phyloP scores from a whole-genome alignment of 768 basidiomycete species.

The Pisolithus microcarpus region DNA sequence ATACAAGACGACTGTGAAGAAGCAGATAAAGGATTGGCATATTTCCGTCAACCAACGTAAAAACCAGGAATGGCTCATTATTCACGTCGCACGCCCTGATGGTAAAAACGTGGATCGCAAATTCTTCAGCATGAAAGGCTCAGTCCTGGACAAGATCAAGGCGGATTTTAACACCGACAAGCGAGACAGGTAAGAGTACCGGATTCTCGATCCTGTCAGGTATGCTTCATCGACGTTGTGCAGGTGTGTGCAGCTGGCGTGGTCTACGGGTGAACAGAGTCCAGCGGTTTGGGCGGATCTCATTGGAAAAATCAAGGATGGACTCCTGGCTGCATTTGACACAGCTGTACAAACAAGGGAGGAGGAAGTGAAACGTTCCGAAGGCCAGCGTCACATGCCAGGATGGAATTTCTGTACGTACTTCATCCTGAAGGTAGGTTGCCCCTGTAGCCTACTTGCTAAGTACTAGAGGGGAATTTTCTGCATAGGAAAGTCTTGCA shows the following conservation, averaged over 20 bases:
- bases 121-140: conserved; percentile 79
- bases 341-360: conserved; percentile 67
- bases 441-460: neutral
- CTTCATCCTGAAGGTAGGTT: conserved; percentile 85
- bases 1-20: conserved; percentile 71
- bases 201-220: conserved; percentile 5
- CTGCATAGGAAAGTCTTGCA: conserved; percentile 81
- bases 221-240: conserved; percentile 8
- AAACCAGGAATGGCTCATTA: conserved; percentile 90
- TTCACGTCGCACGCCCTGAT: conserved; percentile 78
- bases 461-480: conserved; percentile 1
- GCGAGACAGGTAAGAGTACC: conserved; percentile 55
- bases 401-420: conserved; percentile 99
- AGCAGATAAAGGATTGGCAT: conserved; percentile 93
- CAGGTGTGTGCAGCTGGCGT: conserved; percentile 79
- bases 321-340: conserved; percentile 80
- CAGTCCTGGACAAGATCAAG: conserved; percentile 82
- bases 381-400: conserved; percentile 83
- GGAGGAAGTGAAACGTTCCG: conserved; percentile 86
- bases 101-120: conserved; percentile 49
- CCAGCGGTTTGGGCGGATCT: conserved; percentile 85
- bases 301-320: conserved; percentile 84
- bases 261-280: conserved; percentile 64
- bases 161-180: conserved; percentile 89
- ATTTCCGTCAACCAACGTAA: conserved; percentile 53